These are phyloP conservation scores for Senecio squalidus DNA, from an alignment of 140 eudicot genomes.

Conservation along the genomic window DNA sequence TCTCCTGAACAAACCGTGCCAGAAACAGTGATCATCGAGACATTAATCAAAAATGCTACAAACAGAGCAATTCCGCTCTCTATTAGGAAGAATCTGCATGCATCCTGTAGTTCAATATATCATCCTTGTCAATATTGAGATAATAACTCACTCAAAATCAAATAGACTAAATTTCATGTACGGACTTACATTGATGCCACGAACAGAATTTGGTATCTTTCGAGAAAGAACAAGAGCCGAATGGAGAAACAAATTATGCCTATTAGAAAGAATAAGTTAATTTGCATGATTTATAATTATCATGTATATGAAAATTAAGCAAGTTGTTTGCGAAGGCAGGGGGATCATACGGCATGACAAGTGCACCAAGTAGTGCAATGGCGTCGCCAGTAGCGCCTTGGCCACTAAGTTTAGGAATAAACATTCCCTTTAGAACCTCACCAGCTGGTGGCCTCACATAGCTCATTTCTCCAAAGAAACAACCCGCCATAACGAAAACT, in stretches of 20 bases:
- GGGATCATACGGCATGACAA: constrained; percentile 73
- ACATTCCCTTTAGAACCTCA: constrained; percentile 77
- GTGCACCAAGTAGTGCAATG: constrained; percentile 92
- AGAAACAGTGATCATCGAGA: constrained; percentile 57
- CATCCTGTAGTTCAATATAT: constrained; percentile 45
- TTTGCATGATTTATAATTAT: neutral
- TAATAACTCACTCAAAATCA: too few species aligned
- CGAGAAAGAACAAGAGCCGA: constrained; percentile 89
- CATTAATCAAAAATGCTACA: constrained; percentile 64
- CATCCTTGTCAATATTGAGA: too few species aligned
- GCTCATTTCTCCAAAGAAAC: constrained; percentile 87
- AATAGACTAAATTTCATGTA: neutral
- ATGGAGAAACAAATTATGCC: constrained; percentile 92
- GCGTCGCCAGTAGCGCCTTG: constrained; percentile 88
- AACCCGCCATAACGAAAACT: constrained; percentile 84
- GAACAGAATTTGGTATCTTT: constrained; percentile 58
- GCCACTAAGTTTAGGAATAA: constrained; percentile 76
- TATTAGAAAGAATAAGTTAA: constrained; percentile 17
- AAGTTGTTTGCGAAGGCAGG: neutral
- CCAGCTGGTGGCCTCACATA: constrained; percentile 84
- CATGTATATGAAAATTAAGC: neutral
- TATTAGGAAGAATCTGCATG: constrained; percentile 60
- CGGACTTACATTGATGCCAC: constrained; percentile 67
- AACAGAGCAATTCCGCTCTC: constrained; percentile 75
- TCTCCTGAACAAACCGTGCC: constrained; percentile 55